Percentiles rank a stretch among this genome's conserved stretches.
Conservation (phyloP, 768 basidiomycete species). For the Lanmaoa rubissima region DNA sequence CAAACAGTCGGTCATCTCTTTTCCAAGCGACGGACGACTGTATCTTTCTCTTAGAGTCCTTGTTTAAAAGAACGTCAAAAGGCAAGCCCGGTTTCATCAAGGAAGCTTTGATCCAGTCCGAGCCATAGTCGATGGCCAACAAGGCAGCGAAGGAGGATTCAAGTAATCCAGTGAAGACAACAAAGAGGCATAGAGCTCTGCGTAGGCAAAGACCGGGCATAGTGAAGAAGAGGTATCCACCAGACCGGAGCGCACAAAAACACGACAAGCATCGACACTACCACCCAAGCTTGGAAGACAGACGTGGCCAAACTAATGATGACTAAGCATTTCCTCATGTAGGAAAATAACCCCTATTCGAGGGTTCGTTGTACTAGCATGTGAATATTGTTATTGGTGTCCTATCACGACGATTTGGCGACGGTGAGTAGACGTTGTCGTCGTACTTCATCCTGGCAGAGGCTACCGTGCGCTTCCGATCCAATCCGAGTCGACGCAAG, state of each 20-base stretch:
- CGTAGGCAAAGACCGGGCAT: constrained; percentile 27
- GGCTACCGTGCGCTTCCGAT: too few relatives aligned
- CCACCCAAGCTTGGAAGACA: constrained; percentile 4
- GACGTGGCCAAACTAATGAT: constrained; percentile 21
- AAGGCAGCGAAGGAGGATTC: constrained; percentile 63
- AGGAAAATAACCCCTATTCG: background rate
- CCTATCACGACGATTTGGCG: too few relatives aligned
- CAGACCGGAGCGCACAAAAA: constrained; percentile 10
- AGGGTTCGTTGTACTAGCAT: too few relatives aligned
- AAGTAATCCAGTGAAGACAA: constrained; percentile 23
- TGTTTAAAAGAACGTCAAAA: constrained; percentile 94
- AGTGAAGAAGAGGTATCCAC: constrained; percentile 13
- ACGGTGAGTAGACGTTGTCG: too few relatives aligned
- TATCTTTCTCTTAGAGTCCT: constrained; percentile 96
- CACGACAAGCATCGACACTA: constrained; percentile 9
- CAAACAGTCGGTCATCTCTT: constrained; percentile 85
- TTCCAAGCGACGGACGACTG: constrained; percentile 91
- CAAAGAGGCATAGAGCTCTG: constrained; percentile 26
- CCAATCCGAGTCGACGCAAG: too few relatives aligned
- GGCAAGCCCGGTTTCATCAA: constrained; percentile 92
- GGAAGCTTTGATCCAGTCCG: constrained; percentile 96
- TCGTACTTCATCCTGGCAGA: too few relatives aligned
- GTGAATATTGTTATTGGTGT: too few relatives aligned
- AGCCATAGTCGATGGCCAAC: constrained; percentile 96
- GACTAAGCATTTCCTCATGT: constrained; percentile 8